These are phyloP conservation scores for Sarcocystis neurona DNA, from an alignment of 169 alveolate species.

Conservation along the genomic window DNA sequence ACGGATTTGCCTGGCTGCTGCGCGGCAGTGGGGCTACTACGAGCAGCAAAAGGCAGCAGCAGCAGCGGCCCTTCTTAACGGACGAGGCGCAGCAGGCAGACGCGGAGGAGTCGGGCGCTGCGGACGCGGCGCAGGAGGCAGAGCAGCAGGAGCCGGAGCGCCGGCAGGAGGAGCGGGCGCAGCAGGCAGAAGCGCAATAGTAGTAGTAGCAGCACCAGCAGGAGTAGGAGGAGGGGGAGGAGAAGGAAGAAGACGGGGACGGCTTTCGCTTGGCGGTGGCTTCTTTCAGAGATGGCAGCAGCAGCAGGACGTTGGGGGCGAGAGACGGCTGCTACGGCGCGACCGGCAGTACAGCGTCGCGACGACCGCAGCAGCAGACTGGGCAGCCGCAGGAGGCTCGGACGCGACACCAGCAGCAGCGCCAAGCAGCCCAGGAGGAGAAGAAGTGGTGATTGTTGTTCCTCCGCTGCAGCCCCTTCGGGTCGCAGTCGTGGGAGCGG, in stretches of 20 bases:
- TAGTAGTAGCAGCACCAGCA: not conserved
- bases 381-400: not conserved
- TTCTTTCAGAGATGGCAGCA: not conserved
- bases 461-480: not conserved
- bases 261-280: not conserved
- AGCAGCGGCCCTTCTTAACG: not conserved
- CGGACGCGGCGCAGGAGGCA: no score
- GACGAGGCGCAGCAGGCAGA: no score
- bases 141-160: no score
- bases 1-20: not conserved
- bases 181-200: not conserved
- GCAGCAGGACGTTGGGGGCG: not conserved
- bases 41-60: slow-evolving; percentile 20
- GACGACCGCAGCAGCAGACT: no score
- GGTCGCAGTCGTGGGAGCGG: slow-evolving; percentile 52
- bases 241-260: not conserved
- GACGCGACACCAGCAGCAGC: slow-evolving; percentile 19
- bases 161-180: not conserved
- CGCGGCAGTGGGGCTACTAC: not conserved
- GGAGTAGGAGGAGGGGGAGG: no score
- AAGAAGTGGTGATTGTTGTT: not conserved
- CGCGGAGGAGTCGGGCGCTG: no score
- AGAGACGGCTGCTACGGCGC: not conserved
- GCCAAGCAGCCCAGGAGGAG: not conserved
- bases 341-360: no score